Base-by-base conservation (phyloP, 768 basidiomycete genomes). In the Lentinus brumalis region DNA sequence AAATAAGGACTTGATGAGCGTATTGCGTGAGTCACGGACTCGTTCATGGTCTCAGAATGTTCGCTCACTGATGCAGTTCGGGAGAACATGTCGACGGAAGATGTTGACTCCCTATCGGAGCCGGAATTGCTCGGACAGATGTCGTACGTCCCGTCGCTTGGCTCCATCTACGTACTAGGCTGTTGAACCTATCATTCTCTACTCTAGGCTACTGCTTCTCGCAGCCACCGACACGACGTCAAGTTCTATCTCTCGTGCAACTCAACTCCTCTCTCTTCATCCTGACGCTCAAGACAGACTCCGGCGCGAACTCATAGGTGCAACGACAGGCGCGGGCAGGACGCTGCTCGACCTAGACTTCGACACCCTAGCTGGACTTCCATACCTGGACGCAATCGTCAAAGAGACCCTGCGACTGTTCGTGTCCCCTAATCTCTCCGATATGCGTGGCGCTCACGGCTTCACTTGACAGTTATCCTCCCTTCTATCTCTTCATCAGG, bases 381-480 rank as follows among this genome's bases (percentile, higher is more conserved):
- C 54, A 32, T 57, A 57, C 39, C 31, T 56, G 18, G 55, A 61
- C 31, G 60, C 60, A 26, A 45, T 61, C 32, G 45, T 56, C n/a
- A 54, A 54, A 26, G 60, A 61, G 42, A 57, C 56, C 11, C n/a
- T 61, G 38, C 54, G 60, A 46, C 38, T 61, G 60, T 57, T 15
- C 16, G 50, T 51, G 10, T 2, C 31, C 9, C 15, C 29, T 30
- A 26, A 26, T 26, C 21, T 26, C 21, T 26, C 21, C 21, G 21
- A 26, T 26, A 26, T 26, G 21, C 21, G 21, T 26, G 21, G 21
- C 21, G 18, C 12, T 5, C 4, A 21, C 5, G 11, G 0, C 4
- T 11, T 30, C 16, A 26, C 44, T 7, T 29, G 14, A 11, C 31
- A 61, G 56, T 41, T 56, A 52, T 35, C 55, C 56, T 4, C 41